Evolutionary conservation across 306 rosid genomes (phyloP).

Genomic region (Gastrolobium bilobum): DNA sequence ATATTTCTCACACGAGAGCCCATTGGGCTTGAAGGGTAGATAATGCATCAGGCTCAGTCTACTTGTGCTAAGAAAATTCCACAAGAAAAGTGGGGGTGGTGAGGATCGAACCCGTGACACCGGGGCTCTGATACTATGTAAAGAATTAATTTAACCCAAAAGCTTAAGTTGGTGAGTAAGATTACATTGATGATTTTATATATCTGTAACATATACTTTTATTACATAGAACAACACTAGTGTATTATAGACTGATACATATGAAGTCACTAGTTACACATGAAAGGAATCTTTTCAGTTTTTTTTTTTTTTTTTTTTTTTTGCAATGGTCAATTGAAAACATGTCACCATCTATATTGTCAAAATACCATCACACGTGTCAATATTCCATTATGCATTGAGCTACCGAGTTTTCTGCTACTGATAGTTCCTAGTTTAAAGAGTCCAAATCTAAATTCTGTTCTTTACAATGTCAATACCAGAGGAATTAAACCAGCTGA

Average conservation of each 20-base stretch:
- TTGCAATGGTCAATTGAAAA: slow-evolving; percentile 1
- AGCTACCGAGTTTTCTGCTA: slow-evolving; percentile 13
- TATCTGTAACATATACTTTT: no score
- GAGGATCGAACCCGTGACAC: no score
- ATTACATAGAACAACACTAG: neutral
- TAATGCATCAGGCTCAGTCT: no score
- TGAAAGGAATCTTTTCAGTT: slow-evolving; percentile 20
- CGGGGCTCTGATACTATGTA: no score
- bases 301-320: neutral
- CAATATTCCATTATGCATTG: slow-evolving; percentile 11
- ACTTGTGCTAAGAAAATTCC: no score
- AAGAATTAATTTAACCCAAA: no score
- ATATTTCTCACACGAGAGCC: no score
- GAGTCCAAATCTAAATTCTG: slow-evolving; percentile 40
- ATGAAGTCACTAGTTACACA: neutral
- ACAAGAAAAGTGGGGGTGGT: no score
- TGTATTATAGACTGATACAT: slow-evolving; percentile 1
- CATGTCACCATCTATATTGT: slow-evolving; percentile 30
- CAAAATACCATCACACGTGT: slow-evolving; percentile 32
- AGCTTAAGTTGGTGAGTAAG: no score
- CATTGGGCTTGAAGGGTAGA: no score
- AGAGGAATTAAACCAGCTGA: slow-evolving; percentile 70
- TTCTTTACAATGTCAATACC: slow-evolving; percentile 41
- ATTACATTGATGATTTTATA: no score
- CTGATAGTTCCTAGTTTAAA: slow-evolving; percentile 34